Evolutionary conservation across 2,329 filamentous ascomycete species (phyloP), one percentile per base, ranked within the genome.

Genomic region (Talaromyces rugulosus): DNA sequence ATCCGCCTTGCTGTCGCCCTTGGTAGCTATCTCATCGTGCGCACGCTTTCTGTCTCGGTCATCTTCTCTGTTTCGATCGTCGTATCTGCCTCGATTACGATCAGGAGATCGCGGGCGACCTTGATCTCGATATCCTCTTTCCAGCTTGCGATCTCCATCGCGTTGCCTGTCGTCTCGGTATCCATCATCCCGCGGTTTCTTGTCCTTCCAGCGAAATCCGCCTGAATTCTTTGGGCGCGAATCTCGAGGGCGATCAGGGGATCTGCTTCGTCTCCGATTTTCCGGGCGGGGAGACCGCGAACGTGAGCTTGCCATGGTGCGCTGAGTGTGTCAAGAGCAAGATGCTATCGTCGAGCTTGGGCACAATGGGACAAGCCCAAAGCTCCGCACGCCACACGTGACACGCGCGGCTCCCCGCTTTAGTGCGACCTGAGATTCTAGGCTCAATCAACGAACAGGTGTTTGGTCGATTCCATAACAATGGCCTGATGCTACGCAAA

Each of bases 101-200:
- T 72, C 74, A 63, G 72, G 77, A 59, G 77, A 73, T 51, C 75
- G 70, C 66, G 64, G 61, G 65, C 74, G 69, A 31, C 71, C 73
- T 65, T 70, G 66, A 56, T 75, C 75, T 62, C 77, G 72, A 61
- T 86, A 86, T 58, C 84, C 83, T 65, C 84, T 77, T 62, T 85
- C 82, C 65, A 83, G 76, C 61, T 76, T 75, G 62, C 79, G 74
- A 33, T 83, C 80, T 44, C 79, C 76, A 42, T 81, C 77, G 42
- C 72, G 71, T 33, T 69, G 63, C 56, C 67, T 63, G 56, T 80
- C 44, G n/a, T 47, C 44, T 23, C 44, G 44, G 34, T 69, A 64
- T 57, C 67, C 63, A 55, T 80, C 77, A 99, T 82, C 78, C 58
- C 79, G 77, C 33, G 77, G 75, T 44, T 82, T 78, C 66, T 81